A percentile compares a stretch with the other conserved stretches of the same genome.
These are phyloP conservation scores for Lanmaoa pseudosensibilis DNA, from an alignment of 768 basidiomycete species.

Conservation along the genomic window DNA sequence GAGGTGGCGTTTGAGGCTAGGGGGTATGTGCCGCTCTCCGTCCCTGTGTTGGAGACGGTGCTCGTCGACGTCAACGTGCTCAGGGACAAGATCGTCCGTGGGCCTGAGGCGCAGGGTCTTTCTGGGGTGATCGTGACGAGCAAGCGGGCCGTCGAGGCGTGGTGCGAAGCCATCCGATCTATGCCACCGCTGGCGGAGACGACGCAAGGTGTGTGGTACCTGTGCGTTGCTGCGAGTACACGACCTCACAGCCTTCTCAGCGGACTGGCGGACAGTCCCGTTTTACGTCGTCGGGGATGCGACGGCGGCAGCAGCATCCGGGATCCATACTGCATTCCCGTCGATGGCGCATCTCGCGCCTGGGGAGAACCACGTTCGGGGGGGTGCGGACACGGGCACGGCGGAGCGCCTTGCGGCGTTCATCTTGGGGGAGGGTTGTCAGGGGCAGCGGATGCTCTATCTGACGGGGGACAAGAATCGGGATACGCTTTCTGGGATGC, in stretches of 20 bases:
- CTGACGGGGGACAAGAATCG: slow-evolving; percentile 87
- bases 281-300: slow-evolving; percentile 80
- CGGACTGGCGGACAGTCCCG: slow-evolving; percentile 55
- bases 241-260: slow-evolving; percentile 25
- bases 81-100: slow-evolving; percentile 38
- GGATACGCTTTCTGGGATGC: slow-evolving; percentile 57
- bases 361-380: slow-evolving; percentile 36
- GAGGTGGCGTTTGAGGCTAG: slow-evolving; percentile 46
- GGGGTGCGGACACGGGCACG: slow-evolving; percentile 56
- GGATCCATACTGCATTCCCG: slow-evolving; percentile 30
- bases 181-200: not conserved
- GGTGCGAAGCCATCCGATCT: slow-evolving; percentile 43
- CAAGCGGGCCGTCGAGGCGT: slow-evolving; percentile 73
- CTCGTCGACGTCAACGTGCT: slow-evolving; percentile 51
- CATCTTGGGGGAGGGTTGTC: slow-evolving; percentile 45
- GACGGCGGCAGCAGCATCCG: slow-evolving; percentile 51
- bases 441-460: slow-evolving; percentile 50
- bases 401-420: slow-evolving; percentile 66
- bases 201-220: slow-evolving; percentile 14
- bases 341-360: slow-evolving; percentile 39
- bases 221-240: not conserved
- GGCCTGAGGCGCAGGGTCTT: slow-evolving; percentile 35
- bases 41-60: slow-evolving; percentile 72
- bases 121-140: slow-evolving; percentile 78
- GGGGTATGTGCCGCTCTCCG: slow-evolving; percentile 55